Percentiles rank a stretch among this genome's conserved stretches.
These are phyloP conservation scores for Goffeauzyma gilvescens DNA, from an alignment of 768 basidiomycete species.

Conservation along the genomic window DNA sequence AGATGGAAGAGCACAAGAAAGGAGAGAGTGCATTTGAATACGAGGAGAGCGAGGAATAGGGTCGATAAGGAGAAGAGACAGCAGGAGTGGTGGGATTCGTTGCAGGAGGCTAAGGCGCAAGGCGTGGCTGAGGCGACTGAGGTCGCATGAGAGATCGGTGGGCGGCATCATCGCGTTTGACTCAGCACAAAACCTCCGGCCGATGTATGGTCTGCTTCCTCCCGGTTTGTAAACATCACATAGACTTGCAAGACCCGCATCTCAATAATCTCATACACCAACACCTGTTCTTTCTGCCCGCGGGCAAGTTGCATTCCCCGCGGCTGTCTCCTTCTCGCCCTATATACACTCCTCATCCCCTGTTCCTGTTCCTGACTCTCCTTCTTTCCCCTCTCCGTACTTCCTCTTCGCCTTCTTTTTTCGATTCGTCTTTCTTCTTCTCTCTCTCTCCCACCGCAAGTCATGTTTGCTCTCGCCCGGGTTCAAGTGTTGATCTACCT, in stretches of 20 bases:
- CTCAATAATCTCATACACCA: background rate
- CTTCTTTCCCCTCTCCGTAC: conserved; percentile 29
- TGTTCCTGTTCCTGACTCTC: conserved; percentile 9
- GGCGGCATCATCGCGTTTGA: background rate
- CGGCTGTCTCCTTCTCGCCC: background rate
- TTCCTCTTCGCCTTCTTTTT: conserved; percentile 65
- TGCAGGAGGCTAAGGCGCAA: background rate
- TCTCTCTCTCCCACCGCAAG: conserved; percentile 49
- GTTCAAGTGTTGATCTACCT: conserved; percentile 53
- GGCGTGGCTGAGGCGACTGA: background rate
- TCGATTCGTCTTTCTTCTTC: conserved; percentile 54
- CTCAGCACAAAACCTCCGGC: background rate
- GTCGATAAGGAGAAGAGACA: conserved; percentile 6
- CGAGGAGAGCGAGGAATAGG: conserved; percentile 2
- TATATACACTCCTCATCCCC: conserved; percentile 2
- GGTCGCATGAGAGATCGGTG: no score
- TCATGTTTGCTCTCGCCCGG: conserved; percentile 59
- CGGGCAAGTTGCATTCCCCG: background rate
- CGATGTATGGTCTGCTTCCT: background rate
- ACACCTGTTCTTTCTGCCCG: background rate
- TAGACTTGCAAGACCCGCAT: no score
- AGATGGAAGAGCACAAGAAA: conserved; percentile 4
- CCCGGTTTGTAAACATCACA: no score
- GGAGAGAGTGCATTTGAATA: conserved; percentile 8
- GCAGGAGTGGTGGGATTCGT: conserved; percentile 2